A percentile compares a stretch with the other conserved stretches of the same genome.
phyloP scores from a whole-genome alignment of 2,329 filamentous ascomycete genomes.

The Bipolaris cookei region DNA sequence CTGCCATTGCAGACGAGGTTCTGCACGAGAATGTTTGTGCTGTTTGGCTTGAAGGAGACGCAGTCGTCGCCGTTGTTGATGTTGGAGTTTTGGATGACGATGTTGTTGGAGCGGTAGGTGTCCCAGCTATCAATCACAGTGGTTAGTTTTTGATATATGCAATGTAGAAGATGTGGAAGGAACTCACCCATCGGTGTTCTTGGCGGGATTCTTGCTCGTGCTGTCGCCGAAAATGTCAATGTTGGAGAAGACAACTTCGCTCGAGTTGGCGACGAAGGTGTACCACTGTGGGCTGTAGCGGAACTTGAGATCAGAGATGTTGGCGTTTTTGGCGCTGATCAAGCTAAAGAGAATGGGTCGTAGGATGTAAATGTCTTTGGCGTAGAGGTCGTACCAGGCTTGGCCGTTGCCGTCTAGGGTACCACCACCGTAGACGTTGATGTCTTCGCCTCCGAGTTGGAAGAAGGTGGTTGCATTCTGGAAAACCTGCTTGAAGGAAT shows the following conservation, averaged over 20 bases:
- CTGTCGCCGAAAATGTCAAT: constrained; percentile 65
- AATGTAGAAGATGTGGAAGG: constrained; percentile 13
- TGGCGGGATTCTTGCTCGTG: constrained; percentile 60
- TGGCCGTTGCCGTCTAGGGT: constrained; percentile 69
- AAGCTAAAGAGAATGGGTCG: constrained; percentile 65
- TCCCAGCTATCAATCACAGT: constrained; percentile 53
- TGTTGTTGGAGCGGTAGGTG: constrained; percentile 65
- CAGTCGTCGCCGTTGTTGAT: constrained; percentile 73
- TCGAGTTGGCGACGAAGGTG: constrained; percentile 70
- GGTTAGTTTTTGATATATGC: constrained; percentile 3
- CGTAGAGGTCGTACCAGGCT: constrained; percentile 69
- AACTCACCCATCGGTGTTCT: constrained; percentile 66
- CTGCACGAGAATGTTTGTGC: constrained; percentile 71
- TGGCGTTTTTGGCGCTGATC: constrained; percentile 63
- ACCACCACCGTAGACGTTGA: constrained; percentile 72
- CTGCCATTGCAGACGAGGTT: constrained; percentile 71
- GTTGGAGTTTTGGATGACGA: constrained; percentile 71
- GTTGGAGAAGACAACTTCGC: constrained; percentile 67
- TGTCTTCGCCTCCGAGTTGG: constrained; percentile 68
- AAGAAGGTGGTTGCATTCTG: constrained; percentile 73
- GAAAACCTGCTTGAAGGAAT: constrained; percentile 68
- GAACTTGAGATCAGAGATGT: constrained; percentile 66
- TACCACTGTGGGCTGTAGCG: constrained; percentile 68
- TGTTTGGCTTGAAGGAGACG: constrained; percentile 77
- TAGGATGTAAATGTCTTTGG: constrained; percentile 62